A percentile compares a stretch with the other conserved stretches of the same genome.
phyloP scores from a whole-genome alignment of 768 basidiomycete species.

The Amanita polypyramis region DNA sequence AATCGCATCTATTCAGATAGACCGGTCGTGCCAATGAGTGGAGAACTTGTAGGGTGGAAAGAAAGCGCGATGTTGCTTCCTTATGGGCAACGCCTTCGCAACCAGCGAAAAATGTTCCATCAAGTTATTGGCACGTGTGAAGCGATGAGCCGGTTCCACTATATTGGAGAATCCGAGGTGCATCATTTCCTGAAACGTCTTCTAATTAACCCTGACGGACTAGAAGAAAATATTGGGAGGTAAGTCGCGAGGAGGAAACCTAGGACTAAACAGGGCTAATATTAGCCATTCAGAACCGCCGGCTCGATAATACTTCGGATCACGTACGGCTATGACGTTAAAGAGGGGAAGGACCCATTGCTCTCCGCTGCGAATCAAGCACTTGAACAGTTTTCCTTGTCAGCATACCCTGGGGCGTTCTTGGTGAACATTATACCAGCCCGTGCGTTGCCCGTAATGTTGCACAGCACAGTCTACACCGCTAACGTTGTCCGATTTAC shows the following conservation, averaged over 20 bases:
- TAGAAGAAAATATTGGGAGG: constrained; percentile 25
- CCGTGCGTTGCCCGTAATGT: not conserved
- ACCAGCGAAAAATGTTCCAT: constrained; percentile 30
- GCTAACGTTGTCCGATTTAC: not conserved
- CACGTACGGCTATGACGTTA: constrained; percentile 21
- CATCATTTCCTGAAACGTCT: constrained; percentile 28
- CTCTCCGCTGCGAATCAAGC: constrained; percentile 18
- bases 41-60: constrained; percentile 32
- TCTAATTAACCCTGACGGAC: constrained; percentile 22
- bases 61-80: constrained; percentile 23
- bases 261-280: too few species aligned
- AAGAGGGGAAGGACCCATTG: constrained; percentile 20
- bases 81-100: constrained; percentile 30
- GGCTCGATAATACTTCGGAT: constrained; percentile 17
- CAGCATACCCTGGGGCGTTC: constrained; percentile 18
- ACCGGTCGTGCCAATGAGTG: constrained; percentile 31
- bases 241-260: constrained; percentile 13
- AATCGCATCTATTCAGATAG: constrained; percentile 47
- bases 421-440: constrained; percentile 20
- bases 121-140: constrained; percentile 28
- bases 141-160: constrained; percentile 26
- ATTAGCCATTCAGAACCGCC: not conserved
- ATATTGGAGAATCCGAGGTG: constrained; percentile 28
- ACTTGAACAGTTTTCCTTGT: constrained; percentile 13
- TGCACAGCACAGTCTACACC: not conserved